phyloP scores from a whole-genome alignment of 2,329 filamentous ascomycete genomes.

The Penicillium sp. region DNA sequence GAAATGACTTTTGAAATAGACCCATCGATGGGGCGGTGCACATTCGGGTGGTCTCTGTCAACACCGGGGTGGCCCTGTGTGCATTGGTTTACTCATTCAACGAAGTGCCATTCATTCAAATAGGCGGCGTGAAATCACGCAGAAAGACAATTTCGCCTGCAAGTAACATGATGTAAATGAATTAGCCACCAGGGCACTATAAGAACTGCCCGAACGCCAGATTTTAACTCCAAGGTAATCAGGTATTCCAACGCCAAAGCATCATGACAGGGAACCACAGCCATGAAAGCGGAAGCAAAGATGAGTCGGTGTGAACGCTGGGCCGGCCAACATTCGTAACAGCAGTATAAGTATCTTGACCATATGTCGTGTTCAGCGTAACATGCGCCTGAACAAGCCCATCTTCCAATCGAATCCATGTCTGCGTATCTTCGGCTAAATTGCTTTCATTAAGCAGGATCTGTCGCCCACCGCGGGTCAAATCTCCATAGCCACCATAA shows the following conservation, averaged over 20 bases:
- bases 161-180: neutral
- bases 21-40: neutral
- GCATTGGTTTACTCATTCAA: no score
- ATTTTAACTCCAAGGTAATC: neutral
- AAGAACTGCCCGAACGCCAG: neutral
- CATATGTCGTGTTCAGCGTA: constrained; percentile 61
- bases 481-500: constrained; percentile 69
- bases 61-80: no score
- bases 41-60: no score
- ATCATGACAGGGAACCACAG: constrained; percentile 5
- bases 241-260: constrained; percentile 1
- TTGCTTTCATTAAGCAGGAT: constrained; percentile 51
- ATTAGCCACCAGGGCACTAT: neutral
- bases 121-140: no score
- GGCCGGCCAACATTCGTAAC: neutral
- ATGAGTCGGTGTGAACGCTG: neutral
- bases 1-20: neutral
- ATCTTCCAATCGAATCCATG: constrained; percentile 63
- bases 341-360: constrained; percentile 43
- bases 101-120: no score
- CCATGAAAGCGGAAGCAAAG: constrained; percentile 2
- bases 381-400: constrained; percentile 54
- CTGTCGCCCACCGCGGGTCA: constrained; percentile 63
- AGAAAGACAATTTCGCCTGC: neutral
- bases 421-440: constrained; percentile 52